These are phyloP conservation scores for Suillus placidus DNA, from an alignment of 768 basidiomycete genomes.

Conservation along the genomic window DNA sequence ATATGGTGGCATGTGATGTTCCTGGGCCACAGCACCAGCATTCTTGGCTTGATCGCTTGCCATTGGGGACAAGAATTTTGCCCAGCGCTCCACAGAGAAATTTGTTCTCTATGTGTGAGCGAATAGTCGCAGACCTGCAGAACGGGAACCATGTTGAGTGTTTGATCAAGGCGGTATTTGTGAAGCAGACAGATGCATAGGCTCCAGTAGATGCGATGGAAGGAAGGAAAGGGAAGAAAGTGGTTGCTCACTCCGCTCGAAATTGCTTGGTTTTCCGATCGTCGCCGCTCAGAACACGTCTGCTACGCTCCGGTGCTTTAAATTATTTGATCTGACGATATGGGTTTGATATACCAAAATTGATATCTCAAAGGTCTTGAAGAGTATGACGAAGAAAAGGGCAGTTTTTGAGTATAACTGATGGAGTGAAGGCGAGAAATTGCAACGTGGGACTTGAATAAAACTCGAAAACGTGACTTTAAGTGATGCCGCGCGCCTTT, in stretches of 20 bases:
- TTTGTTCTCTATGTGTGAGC: conserved; percentile 35
- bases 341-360: conserved; percentile 11
- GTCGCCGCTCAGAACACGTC: conserved; percentile 39
- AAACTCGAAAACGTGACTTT: conserved; percentile 5
- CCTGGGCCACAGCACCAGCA: conserved; percentile 39
- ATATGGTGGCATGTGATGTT: conserved; percentile 34
- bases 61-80: conserved; percentile 33
- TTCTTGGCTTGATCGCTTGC: conserved; percentile 37
- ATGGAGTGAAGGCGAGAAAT: conserved; percentile 29
- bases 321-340: conserved; percentile 13
- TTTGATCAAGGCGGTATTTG: conserved; percentile 12
- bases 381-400: conserved; percentile 9
- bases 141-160: conserved; percentile 23
- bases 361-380: conserved; percentile 13
- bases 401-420: conserved; percentile 15
- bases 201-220: neutral
- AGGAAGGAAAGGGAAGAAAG: conserved; percentile 16
- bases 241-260: conserved; percentile 38
- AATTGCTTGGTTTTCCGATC: conserved; percentile 39
- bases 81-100: conserved; percentile 25
- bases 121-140: conserved; percentile 30
- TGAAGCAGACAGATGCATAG: conserved; percentile 1
- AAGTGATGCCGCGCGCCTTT: conserved; percentile 25
- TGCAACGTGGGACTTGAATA: conserved; percentile 37
- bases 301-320: conserved; percentile 19